Percentiles rank a stretch among this genome's conserved stretches.
Evolutionary conservation across 2,329 filamentous ascomycete genomes (phyloP).

Genomic region (Penicillium sp.): DNA sequence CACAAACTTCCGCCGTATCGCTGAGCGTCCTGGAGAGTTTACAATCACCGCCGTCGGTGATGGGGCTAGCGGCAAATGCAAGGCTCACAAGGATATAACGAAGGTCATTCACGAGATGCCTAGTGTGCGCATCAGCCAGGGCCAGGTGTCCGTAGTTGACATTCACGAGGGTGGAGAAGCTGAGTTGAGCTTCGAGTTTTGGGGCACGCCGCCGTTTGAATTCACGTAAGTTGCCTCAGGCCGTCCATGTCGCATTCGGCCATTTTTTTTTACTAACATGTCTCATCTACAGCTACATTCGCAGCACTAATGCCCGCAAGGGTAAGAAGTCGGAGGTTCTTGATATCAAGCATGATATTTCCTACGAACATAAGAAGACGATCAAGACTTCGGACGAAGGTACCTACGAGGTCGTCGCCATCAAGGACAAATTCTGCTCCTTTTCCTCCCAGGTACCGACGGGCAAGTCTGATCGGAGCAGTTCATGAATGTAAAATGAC

Average conservation of each 20-base stretch:
- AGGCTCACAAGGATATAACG: slow-evolving; percentile 73
- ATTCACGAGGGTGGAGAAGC: slow-evolving; percentile 97
- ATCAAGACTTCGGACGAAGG: slow-evolving; percentile 89
- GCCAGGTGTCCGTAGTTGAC: slow-evolving; percentile 77
- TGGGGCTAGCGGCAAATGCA: slow-evolving; percentile 79
- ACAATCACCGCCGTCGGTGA: slow-evolving; percentile 85
- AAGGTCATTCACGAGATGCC: slow-evolving; percentile 92
- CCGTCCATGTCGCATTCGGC: not conserved
- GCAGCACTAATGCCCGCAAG: slow-evolving; percentile 80
- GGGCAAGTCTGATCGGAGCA: slow-evolving; percentile 47
- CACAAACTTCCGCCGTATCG: slow-evolving; percentile 89
- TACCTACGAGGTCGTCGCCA: slow-evolving; percentile 94
- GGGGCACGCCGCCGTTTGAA: slow-evolving; percentile 93
- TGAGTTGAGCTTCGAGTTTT: slow-evolving; percentile 92
- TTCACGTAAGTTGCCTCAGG: slow-evolving; percentile 65
- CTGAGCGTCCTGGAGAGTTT: slow-evolving; percentile 87
- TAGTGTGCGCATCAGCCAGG: slow-evolving; percentile 85
- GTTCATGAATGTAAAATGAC: slow-evolving; percentile 26
- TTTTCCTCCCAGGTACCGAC: slow-evolving; percentile 73
- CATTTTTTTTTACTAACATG: not conserved
- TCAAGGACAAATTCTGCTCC: slow-evolving; percentile 90
- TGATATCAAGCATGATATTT: slow-evolving; percentile 87
- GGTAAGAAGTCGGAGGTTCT: slow-evolving; percentile 78
- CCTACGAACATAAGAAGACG: slow-evolving; percentile 77
- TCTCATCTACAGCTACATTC: slow-evolving; percentile 65